phyloP scores from a whole-genome alignment of 805 yeast species.

The Sugiyamaella americana region DNA sequence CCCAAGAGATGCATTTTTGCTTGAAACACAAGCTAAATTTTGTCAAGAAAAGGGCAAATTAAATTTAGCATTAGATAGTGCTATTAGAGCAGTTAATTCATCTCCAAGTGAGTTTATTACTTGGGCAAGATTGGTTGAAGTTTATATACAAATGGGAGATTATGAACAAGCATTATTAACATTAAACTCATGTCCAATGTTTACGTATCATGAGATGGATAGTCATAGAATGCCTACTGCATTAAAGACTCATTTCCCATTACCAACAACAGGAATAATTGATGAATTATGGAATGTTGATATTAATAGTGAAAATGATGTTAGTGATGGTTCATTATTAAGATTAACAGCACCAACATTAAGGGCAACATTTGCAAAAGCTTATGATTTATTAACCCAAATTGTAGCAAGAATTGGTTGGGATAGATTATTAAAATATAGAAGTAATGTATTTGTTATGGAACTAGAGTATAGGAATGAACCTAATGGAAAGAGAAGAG shows the following conservation, averaged over 20 bases:
- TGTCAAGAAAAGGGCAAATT: constrained; percentile 49
- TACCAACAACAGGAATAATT: constrained; percentile 50
- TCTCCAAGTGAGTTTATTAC: constrained; percentile 72
- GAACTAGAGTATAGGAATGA: constrained; percentile 54
- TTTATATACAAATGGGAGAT: constrained; percentile 52
- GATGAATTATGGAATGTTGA: constrained; percentile 42
- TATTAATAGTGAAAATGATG: constrained; percentile 29
- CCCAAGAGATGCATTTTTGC: constrained; percentile 53
- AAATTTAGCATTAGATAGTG: constrained; percentile 51
- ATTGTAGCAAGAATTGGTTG: constrained; percentile 71
- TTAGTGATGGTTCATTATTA: constrained; percentile 43
- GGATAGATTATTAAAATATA: constrained; percentile 62
- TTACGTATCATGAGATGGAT: constrained; percentile 43
- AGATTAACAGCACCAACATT: constrained; percentile 47
- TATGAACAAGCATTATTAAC: constrained; percentile 56
- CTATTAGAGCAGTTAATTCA: constrained; percentile 54
- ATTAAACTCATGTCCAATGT: constrained; percentile 72
- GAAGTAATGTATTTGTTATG: constrained; percentile 77
- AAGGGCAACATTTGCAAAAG: constrained; percentile 49
- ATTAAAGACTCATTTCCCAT: constrained; percentile 41
- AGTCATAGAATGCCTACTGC: constrained; percentile 39
- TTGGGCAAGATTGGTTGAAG: constrained; percentile 62
- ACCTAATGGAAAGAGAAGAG: constrained; percentile 17
- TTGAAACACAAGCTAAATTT: constrained; percentile 59
- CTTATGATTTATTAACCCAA: constrained; percentile 65